Conservation (phyloP, 225 moss, liverwort and hornwort species). For the Asterella californica region DNA sequence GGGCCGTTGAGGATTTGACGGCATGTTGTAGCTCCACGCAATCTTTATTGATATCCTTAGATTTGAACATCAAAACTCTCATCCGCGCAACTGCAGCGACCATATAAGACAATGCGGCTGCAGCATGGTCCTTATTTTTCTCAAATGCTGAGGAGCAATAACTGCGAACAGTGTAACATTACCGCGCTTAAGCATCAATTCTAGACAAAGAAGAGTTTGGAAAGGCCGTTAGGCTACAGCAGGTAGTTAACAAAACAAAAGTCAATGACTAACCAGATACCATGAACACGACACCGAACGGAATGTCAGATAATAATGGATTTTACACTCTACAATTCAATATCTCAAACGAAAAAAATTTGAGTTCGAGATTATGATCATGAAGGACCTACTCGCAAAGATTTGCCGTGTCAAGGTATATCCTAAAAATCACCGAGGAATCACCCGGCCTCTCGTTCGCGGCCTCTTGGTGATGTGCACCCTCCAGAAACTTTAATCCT, state of each 20-base stretch:
- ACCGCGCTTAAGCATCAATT: not conserved
- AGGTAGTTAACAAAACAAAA: not conserved
- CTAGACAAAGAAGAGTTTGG: not conserved
- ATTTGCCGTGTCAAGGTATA: constrained; percentile 84
- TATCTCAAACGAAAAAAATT: not conserved
- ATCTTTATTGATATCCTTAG: constrained; percentile 60
- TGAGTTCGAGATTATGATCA: not conserved
- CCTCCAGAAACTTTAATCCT: constrained; percentile 78
- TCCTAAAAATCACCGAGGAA: constrained; percentile 41
- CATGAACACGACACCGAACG: not conserved
- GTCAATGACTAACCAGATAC: not conserved
- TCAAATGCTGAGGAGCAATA: constrained; percentile 79
- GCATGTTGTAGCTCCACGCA: constrained; percentile 65
- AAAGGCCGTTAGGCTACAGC: no score
- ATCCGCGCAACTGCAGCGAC: constrained; percentile 89
- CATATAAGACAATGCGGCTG: constrained; percentile 85
- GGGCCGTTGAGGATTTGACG: constrained; percentile 42
- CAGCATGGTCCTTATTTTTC: constrained; percentile 67
- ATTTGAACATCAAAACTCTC: constrained; percentile 66
- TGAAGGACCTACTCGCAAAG: constrained; percentile 75
- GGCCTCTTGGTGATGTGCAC: constrained; percentile 72
- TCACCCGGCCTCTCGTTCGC: constrained; percentile 43
- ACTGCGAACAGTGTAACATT: constrained; percentile 40
- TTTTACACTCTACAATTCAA: not conserved
- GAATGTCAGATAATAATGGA: not conserved